Evolutionary conservation across 768 basidiomycete species (phyloP).

Genomic region (Megacollybia marginata): DNA sequence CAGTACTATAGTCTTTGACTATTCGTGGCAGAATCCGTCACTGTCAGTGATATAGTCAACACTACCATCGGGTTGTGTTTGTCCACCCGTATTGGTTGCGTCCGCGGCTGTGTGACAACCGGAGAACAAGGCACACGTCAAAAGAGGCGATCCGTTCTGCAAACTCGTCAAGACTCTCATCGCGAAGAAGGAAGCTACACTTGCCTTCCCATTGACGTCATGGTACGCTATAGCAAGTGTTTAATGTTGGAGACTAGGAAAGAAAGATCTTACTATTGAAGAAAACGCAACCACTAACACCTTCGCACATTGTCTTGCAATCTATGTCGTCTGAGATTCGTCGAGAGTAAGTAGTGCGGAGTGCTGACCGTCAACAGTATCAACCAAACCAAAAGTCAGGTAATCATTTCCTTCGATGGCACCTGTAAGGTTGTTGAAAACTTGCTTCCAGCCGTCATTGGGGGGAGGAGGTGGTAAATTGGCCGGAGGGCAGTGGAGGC

Average conservation of each 20-base stretch:
- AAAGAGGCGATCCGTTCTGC: neutral
- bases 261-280: constrained; percentile 5
- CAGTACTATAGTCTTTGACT: neutral
- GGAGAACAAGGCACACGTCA: constrained; percentile 7
- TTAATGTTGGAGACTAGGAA: neutral
- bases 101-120: constrained; percentile 9
- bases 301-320: constrained; percentile 5
- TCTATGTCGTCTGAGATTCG: neutral
- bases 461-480: neutral
- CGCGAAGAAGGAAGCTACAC: neutral
- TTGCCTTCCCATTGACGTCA: neutral
- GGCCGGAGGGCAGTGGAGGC: neutral
- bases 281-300: constrained; percentile 3
- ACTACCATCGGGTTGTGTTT: constrained; percentile 6
- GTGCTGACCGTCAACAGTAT: constrained; percentile 8
- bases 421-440: constrained; percentile 4
- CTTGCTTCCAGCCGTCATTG: neutral
- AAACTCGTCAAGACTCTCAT: constrained; percentile 1
- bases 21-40: constrained; percentile 4
- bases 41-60: constrained; percentile 5
- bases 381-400: constrained; percentile 5
- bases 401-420: constrained; percentile 8
- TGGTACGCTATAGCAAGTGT: neutral
- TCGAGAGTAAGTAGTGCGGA: neutral
- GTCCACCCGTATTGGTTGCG: constrained; percentile 8